Evolutionary conservation across 208 protist species (phyloP), one percentile per base, ranked within the genome.

Genomic region (Wallacemonas sp.): DNA sequence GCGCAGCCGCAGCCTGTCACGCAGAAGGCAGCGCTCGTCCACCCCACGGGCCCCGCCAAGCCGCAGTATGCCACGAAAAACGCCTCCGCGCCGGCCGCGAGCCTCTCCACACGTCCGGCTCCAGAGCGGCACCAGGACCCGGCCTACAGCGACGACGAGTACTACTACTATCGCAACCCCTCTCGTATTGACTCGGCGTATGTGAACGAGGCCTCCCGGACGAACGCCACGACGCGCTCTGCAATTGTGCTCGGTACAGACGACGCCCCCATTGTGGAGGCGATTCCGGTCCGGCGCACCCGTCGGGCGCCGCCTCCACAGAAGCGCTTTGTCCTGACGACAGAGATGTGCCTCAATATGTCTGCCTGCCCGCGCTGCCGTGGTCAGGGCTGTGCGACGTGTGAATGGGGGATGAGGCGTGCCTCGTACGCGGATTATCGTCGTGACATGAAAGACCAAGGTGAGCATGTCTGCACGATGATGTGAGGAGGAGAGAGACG

Each of bases 81-180:
- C 14, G 0, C 36, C 36, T 16, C 36, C 36, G 36, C 36, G 36
- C 36, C 36, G 36, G 14, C 36, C 36, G 10, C 36, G 10, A 41
- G 10, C 10, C 36, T 16, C 36, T 16, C 36, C 36, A 16, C 36
- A 16, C 14, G 10, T 41, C 36, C 10, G 10, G 36, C 36, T 16
- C 36, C 10, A 16, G 36, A 41, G 10, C 10, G 14, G 14, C 7
- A 41, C 10, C 10, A 16, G 36, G 36, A 41, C 26, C 4, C 3
- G 3, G 48, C 10, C 48, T 18, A 32, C 18, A 26, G 48, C 22
- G 48, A 55, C 3, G 26, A 41, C 48, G 48, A 55, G 26, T 55
- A 55, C 48, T 55, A 55, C 48, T 55, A 55, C 48, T 55, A 55
- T 22, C 48, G 48, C 48, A 55, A 55, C 22, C 48, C 48, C 7